These are phyloP conservation scores for Mycena venus DNA, from an alignment of 768 basidiomycete genomes.

Conservation along the genomic window DNA sequence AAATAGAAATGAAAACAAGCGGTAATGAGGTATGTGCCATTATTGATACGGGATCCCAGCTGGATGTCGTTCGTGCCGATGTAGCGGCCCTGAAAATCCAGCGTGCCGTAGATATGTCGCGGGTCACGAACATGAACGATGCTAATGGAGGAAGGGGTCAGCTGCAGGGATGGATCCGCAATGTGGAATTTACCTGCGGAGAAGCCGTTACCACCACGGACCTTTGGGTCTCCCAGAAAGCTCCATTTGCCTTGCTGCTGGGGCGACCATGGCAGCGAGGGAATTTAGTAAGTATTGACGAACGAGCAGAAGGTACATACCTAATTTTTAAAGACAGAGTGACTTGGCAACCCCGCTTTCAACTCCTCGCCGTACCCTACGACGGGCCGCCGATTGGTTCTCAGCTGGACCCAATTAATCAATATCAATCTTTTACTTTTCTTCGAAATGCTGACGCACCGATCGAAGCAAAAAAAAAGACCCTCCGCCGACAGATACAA, in stretches of 20 bases:
- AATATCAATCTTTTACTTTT: background rate
- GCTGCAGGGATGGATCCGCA: slow-evolving; percentile 36
- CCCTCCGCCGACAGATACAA: no score
- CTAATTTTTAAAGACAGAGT: slow-evolving; percentile 18
- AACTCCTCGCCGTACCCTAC: slow-evolving; percentile 7
- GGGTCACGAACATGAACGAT: slow-evolving; percentile 37
- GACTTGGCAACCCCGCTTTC: slow-evolving; percentile 2
- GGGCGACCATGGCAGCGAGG: slow-evolving; percentile 38
- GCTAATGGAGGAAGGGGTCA: slow-evolving; percentile 43
- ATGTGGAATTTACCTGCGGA: slow-evolving; percentile 39
- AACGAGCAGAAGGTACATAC: slow-evolving; percentile 31
- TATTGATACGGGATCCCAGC: slow-evolving; percentile 44
- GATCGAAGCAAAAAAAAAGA: no score
- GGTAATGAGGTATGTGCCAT: slow-evolving; percentile 32
- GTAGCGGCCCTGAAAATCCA: slow-evolving; percentile 15
- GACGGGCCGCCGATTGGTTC: background rate
- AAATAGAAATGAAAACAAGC: slow-evolving; percentile 26
- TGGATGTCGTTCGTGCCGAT: slow-evolving; percentile 36
- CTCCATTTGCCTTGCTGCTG: slow-evolving; percentile 32
- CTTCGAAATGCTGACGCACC: no score
- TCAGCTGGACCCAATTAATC: background rate
- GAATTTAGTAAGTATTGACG: slow-evolving; percentile 37
- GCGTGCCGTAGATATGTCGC: slow-evolving; percentile 29
- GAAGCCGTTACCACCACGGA: slow-evolving; percentile 34
- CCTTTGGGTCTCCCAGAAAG: slow-evolving; percentile 37